Conservation (phyloP, 78 protist genomes). For the Dictyostelium brefeldianum region DNA sequence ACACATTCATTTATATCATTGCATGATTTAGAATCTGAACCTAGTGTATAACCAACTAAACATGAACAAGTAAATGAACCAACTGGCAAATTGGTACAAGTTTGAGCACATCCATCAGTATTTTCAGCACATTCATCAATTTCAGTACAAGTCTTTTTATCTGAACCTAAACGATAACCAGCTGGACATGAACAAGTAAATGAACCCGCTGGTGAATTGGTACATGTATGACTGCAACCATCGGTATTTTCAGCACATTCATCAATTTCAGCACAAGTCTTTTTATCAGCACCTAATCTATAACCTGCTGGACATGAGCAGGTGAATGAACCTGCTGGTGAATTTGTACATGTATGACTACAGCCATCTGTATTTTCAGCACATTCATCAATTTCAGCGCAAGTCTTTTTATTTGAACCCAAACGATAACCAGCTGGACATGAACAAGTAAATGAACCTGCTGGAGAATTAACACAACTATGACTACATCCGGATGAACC, state of each 20-base stretch:
- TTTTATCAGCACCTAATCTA: background rate
- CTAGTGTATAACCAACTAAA: background rate
- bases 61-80: background rate
- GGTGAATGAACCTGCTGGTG: background rate
- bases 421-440: background rate
- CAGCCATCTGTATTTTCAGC: background rate
- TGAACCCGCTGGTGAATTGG: background rate
- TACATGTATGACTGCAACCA: background rate
- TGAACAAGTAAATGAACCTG: background rate
- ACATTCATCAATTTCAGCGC: constrained; percentile 7
- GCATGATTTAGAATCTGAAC: background rate
- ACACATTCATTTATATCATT: background rate
- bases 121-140: background rate
- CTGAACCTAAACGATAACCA: background rate
- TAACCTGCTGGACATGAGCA: background rate
- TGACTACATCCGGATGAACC: background rate
- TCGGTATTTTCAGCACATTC: background rate
- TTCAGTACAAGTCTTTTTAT: background rate
- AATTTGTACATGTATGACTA: background rate
- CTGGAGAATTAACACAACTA: background rate
- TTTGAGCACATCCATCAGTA: background rate
- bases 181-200: background rate
- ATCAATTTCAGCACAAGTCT: background rate
- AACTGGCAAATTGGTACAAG: background rate
- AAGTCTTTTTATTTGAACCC: background rate